Evolutionary conservation across 192 early-diverging fungal genomes (phyloP), one percentile per base, ranked within the genome.

Genomic region (Coemansia sp.): DNA sequence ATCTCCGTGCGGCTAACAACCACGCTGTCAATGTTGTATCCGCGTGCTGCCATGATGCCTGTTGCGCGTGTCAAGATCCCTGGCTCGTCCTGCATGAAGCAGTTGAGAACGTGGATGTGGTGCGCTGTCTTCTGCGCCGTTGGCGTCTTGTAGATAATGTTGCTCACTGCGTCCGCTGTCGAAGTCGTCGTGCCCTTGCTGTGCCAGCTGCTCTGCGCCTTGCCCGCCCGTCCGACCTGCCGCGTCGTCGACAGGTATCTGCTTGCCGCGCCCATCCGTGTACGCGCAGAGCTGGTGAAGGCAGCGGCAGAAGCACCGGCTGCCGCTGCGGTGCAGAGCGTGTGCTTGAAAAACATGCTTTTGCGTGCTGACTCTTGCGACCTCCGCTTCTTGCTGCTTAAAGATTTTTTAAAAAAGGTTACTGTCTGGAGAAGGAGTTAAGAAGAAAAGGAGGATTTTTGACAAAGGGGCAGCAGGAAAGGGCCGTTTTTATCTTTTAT

Each of bases 1-100:
- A 96, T 95, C 76, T 99, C 95, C 11, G 97, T 99, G 68, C 92
- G 95, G 69, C 93, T 92, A 16, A 97, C 97, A 7, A 99, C 95
- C 53, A 99, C 85, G 52, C 93, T 94, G 68, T 99, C 97, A 74
- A 99, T 99, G 77, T 97, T 99, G 85, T 96, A 96, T 0, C 94
- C 93, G 69, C 97, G 85, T 37, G 89, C 95, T 15, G 97, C 95
- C 76, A 99, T 83, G 69, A 95, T 93, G 18, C 92, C 96, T 68
- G 87, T 90, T 5, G 92, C 85, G 52, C 90, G 86, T 66, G 87
- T 89, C 65, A 94, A 76, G 13, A 92, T 92, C 60, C 92, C 92
- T 15, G 91, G 92, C 62, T 94, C 93, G 83, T 95, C 91, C 57
- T 92, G 90, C 65, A 97, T 95, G 56, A 99, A 89, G 76, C 94